Base-by-base conservation (phyloP, 352 stramenopile species). In the Globisporangium canariense region DNA sequence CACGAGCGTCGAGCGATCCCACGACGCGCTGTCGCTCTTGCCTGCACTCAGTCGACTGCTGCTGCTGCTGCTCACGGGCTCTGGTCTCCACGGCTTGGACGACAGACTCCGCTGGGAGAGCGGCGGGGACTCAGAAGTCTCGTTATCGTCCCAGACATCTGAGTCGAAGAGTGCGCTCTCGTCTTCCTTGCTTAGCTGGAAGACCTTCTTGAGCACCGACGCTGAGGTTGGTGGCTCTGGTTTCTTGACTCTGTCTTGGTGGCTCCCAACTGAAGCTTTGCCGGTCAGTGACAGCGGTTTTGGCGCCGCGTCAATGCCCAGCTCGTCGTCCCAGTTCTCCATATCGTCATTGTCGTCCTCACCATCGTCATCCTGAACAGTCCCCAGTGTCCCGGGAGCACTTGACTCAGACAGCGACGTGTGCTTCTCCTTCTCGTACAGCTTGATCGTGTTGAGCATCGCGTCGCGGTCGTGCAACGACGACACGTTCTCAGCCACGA, bases 251-350 rank as follows among this genome's bases (percentile, higher is more conserved):
- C 46, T n/a, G 10, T 64, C 58, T 13, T 45, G 34, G 8, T 58
- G 30, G 13, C 13, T 52, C 20, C 14, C 32, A 46, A 10, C 8
- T 6, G 30, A 1, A 25, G 51, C 30, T 28, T n/a, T 30, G 10
- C 59, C 41, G 11, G 30, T 18, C 28, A 78, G 28, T 11, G 68
- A 62, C 22, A 87, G 68, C 4, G 73, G 69, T 8, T 71, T 71
- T 41, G 74, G 74, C 16, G 74, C 67, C 0, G 74, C 71, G 43
- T 91, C 68, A 13, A 93, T 69, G 2, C 78, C 80, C 55, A 96
- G 81, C 46, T 94, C 87, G n/a, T 92, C 74, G 62, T 96, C 85
- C 87, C 87, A 96, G 63, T 94, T 86, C 52, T 96, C 87, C 1
- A 60, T 22, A 28, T 51, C 76, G 7, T 83, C 36, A 28, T 51